Base-by-base conservation (phyloP, 2,329 filamentous ascomycete genomes). In the Pseudogymnoascus sp. region DNA sequence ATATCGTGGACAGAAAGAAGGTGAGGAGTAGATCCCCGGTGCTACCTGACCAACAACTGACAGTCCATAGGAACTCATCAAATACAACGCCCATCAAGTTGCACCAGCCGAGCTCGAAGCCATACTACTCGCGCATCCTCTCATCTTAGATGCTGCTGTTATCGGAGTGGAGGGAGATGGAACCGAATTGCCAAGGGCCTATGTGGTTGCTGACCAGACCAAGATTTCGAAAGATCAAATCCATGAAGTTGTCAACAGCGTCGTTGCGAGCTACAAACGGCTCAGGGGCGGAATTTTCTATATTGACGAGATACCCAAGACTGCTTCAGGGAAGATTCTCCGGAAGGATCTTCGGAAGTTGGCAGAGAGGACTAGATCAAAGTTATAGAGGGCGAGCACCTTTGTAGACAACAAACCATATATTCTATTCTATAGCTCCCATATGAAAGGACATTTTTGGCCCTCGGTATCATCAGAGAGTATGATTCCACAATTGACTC, bases 1-100 rank as follows among this genome's bases (percentile, higher is more conserved):
- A 82, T 69, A 87, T 91, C 61, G 85, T 90, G 8, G 88, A 91
- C 70, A 80, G 88, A 33, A 85, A 85, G 72, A 91, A 91, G 79
- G 45, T 52, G 14, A 30, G 42, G 14, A 30, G 42, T 3, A 16
- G 6, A 16, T 11, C 14, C 23, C 6, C 14, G 4, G 3, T 16
- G 11, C 25, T 30, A 4, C 25, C 7, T 16, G 2, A 9, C 19
- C 22, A 28, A 52, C n/a, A 5, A 52, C 45, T 52, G 25, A 52
- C 45, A 30, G 3, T 19, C 8, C n/a, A 45, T 8, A 52, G 45
- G 87, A 83, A 66, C 70, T 78, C 25, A 79, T 79, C 66, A 79
- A 79, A 69, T 75, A 78, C 11, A 72, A 74, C 9, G 77, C 74
- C 6, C 76, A 73, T 64, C 77, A 79, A 68, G 76, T 79, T 3